A percentile compares a stretch with the other conserved stretches of the same genome.
Evolutionary conservation across 371 early-diverging fungal genomes (phyloP).

Genomic region (Mortierella sp.): DNA sequence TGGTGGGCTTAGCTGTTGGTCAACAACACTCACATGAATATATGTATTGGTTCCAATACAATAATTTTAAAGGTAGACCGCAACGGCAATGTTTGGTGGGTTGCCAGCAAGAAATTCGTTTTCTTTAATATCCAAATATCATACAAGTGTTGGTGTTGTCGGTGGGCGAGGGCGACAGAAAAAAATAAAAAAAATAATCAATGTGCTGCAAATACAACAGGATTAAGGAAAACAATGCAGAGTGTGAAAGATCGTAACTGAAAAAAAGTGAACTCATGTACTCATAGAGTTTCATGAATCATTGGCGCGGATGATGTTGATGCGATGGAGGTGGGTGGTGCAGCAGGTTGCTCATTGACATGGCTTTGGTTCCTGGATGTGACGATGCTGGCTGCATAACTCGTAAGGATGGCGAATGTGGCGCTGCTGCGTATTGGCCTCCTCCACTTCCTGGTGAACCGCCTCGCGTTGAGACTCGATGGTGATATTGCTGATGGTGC

Average conservation of each 20-base stretch:
- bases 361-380: slow-evolving; percentile 10
- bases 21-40: too few relatives aligned
- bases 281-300: neutral
- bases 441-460: slow-evolving; percentile 8
- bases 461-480: neutral
- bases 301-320: neutral
- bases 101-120: too few relatives aligned
- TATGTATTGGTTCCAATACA: too few relatives aligned
- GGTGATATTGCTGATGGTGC: neutral
- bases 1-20: too few relatives aligned
- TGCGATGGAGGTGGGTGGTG: slow-evolving; percentile 13
- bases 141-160: too few relatives aligned
- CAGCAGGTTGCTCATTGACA: slow-evolving; percentile 29
- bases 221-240: too few relatives aligned
- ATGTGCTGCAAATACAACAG: too few relatives aligned
- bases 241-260: neutral
- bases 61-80: too few relatives aligned
- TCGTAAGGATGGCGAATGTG: neutral
- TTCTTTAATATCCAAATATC: too few relatives aligned
- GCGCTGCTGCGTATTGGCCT: neutral
- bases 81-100: too few relatives aligned
- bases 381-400: neutral
- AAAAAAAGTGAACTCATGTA: neutral
- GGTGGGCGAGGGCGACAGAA: too few relatives aligned
- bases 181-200: too few relatives aligned